A percentile compares a stretch with the other conserved stretches of the same genome.
Evolutionary conservation across 2,329 filamentous ascomycete species (phyloP).

Genomic region (Leptographium wingfieldii): DNA sequence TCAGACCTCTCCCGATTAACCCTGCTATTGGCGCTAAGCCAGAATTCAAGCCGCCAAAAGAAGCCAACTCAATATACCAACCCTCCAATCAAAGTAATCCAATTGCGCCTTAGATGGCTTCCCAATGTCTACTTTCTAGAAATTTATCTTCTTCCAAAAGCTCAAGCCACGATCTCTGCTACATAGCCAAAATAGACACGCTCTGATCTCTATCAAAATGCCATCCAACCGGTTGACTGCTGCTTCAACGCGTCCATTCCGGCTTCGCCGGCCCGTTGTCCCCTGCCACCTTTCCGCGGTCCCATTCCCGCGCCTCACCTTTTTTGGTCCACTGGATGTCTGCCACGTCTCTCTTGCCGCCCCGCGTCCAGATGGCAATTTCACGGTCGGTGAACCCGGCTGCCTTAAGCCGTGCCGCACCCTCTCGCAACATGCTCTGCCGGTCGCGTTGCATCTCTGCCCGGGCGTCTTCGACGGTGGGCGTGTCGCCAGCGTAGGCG

Average conservation of each 20-base stretch:
- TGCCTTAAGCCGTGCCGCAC: slow-evolving; percentile 60
- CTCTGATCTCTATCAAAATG: background rate
- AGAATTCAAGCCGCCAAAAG: background rate
- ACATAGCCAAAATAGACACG: background rate
- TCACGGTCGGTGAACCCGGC: slow-evolving; percentile 70
- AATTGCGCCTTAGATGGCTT: background rate
- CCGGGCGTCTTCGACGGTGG: slow-evolving; percentile 5
- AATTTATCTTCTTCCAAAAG: no score
- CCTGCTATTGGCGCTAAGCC: background rate
- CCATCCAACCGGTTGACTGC: background rate
- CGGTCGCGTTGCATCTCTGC: slow-evolving; percentile 38
- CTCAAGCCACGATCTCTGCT: no score
- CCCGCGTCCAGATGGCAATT: slow-evolving; percentile 56
- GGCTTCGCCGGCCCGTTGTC: slow-evolving; percentile 10
- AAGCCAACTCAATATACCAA: background rate
- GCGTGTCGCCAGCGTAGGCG: background rate
- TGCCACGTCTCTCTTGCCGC: slow-evolving; percentile 46
- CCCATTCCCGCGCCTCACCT: slow-evolving; percentile 53
- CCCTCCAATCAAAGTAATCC: background rate
- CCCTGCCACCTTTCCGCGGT: slow-evolving; percentile 34
- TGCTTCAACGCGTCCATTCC: slow-evolving; percentile 7
- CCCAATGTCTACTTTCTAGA: background rate
- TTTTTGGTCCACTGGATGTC: slow-evolving; percentile 60
- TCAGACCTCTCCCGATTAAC: background rate
- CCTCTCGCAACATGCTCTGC: slow-evolving; percentile 63